Evolutionary conservation across 1,284 basidiomycete genomes (phyloP), one percentile per base, ranked within the genome.

Genomic region (Trametes sp.): DNA sequence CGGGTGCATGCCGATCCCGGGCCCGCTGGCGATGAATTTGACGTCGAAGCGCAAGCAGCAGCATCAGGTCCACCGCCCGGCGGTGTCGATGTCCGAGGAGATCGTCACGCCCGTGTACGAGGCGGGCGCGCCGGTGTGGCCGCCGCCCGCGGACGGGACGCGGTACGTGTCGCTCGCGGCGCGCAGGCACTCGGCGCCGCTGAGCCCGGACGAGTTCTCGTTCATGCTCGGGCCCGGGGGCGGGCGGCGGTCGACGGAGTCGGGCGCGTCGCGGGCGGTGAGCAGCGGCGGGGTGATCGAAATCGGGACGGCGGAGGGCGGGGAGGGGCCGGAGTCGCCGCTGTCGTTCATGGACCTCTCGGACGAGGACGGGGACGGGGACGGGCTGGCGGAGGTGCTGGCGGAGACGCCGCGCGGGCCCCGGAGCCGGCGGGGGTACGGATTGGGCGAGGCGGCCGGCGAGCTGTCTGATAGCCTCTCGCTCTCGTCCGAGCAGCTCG

Each of bases 261-360:
- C 59, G 45, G 54, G 23, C 54, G 28, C 38, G n/a, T 46, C 52
- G 36, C 38, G 45, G 23, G 49, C 55, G 52, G n/a, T 48, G 38
- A 44, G 48, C 42, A 44, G 48, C 42, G 42, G 10, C 49, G 54
- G 42, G 38, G 63, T 70, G 51, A 73, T 73, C 58, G 73, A 75
- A 50, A 67, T 70, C 44, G 69, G 73, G 31, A 57, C 68, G 13
- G 64, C 66, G 54, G 66, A 70, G 60, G 69, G 31, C 31, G 31
- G 46, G 42, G 54, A 46, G n/a, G 55, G 54, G 24, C 62, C 70
- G 35, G 66, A 62, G 19, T 82, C 80, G 4, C 78, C 82, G 56
- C 80, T 77, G 61, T 89, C 88, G 31, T 89, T 89, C 77, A 87
- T 88, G 55, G 85, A 89, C 77, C 78, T 88, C 66, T 88, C 87